Evolutionary conservation across 495 filamentous ascomycete species (phyloP), one percentile per base, ranked within the genome.

Genomic region (Margaritispora aquatica): DNA sequence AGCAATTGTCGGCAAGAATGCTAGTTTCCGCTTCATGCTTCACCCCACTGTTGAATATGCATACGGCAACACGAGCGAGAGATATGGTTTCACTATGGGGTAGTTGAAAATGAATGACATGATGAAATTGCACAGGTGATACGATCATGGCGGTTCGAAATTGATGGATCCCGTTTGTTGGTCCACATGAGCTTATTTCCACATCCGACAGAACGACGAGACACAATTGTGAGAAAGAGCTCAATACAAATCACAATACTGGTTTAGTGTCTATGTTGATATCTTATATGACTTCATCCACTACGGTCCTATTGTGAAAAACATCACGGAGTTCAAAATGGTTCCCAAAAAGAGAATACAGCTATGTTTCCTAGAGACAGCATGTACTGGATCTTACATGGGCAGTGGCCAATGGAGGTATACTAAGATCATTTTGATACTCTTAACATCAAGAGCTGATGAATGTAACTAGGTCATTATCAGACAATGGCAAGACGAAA

Each of bases 401-500:
- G 54, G 34, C 10, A 31, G 22, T 2, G 54, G 54, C 3, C 54
- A 57, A 48, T 57, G 54, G 54, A 10, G 41, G 54, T 57, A 29
- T 11, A 23, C 31, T 13, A 31, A 15, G 21, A 60, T 10, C 22
- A 60, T 21, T 8, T 13, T 26, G 46, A 51, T 13, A n/a, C n/a
- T n/a, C 1, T 38, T 54, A 20, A 57, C 44, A 38, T 17, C 58
- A 62, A 52, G 65, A 38, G 38, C 22, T 55, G 20, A 34, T 57
- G 80, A 15, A 10, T 44, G 80, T 82, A 53, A 78, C 79, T 0
- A 57, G 54, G n/a, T 46, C 36, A 22, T n/a, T 38, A 1, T 24
- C 36, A 9, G 54, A 57, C n/a, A 57, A 57, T 31, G 41, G 54
- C 5, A 57, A 48, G 38, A 31, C 51, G 10, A 54, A 54, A 54